Conservation (phyloP, 352 stramenopile species). For the Phytophthora megakarya region DNA sequence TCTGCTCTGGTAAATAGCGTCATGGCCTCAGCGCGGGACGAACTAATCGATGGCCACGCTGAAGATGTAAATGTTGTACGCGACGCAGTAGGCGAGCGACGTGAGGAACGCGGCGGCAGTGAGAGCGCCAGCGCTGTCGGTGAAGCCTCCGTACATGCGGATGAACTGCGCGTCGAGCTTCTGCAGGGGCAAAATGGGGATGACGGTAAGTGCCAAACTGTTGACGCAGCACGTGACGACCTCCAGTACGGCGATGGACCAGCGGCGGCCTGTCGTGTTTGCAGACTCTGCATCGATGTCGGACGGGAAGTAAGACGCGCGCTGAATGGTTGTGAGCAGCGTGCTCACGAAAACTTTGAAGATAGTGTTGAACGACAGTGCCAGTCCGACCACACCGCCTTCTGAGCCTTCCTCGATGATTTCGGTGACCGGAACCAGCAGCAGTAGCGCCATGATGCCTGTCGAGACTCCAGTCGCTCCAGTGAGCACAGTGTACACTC, state of each 20-base stretch:
- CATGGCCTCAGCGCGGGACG: slow-evolving; percentile 1
- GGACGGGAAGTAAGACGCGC: slow-evolving; percentile 39
- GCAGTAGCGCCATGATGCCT: slow-evolving; percentile 40
- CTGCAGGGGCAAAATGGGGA: slow-evolving; percentile 52
- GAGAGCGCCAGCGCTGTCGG: slow-evolving; percentile 38
- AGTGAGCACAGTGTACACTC: slow-evolving; percentile 33
- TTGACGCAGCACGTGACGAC: slow-evolving; percentile 49
- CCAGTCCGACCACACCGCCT: slow-evolving; percentile 55
- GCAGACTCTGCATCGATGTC: slow-evolving; percentile 20
- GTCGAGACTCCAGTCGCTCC: slow-evolving; percentile 35
- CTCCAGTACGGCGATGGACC: slow-evolving; percentile 38
- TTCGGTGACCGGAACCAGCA: slow-evolving; percentile 54
- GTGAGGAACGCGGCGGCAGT: slow-evolving; percentile 43
- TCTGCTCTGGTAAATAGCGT: too few relatives aligned
- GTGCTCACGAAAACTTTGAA: slow-evolving; percentile 55
- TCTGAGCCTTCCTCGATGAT: slow-evolving; percentile 70
- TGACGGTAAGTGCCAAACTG: slow-evolving; percentile 32
- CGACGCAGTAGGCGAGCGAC: slow-evolving; percentile 49
- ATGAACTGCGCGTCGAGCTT: slow-evolving; percentile 69
- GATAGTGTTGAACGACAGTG: slow-evolving; percentile 58
- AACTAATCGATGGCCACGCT: slow-evolving; percentile 31
- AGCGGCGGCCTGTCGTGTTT: slow-evolving; percentile 31
- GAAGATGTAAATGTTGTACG: slow-evolving; percentile 57
- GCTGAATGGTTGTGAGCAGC: slow-evolving; percentile 42
- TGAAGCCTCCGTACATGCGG: slow-evolving; percentile 75